phyloP scores from a whole-genome alignment of 768 basidiomycete genomes.

The Tylopilus subfusipes region DNA sequence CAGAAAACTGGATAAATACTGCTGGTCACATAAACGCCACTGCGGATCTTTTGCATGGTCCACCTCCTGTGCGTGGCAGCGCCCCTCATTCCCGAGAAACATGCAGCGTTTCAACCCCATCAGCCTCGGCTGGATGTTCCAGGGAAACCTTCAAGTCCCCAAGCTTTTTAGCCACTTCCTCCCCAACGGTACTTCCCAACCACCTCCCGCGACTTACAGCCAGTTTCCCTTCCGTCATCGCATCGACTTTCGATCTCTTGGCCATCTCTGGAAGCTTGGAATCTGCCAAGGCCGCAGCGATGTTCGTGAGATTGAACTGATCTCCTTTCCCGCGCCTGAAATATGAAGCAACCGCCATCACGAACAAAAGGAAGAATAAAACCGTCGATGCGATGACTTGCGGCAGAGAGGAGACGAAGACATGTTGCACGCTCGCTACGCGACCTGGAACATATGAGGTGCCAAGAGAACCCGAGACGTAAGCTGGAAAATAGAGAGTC shows the following conservation, averaged over 20 bases:
- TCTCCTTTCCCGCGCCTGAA: conserved; percentile 10
- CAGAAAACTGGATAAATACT: no score
- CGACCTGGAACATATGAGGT: conserved; percentile 14
- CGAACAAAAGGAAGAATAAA: not conserved
- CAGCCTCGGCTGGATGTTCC: not conserved
- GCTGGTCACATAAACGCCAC: no score
- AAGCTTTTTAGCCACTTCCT: conserved; percentile 2
- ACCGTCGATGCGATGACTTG: conserved; percentile 10
- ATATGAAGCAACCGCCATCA: conserved; percentile 1
- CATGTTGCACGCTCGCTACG: conserved; percentile 6
- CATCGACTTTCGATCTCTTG: conserved; percentile 2
- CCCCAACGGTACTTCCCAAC: conserved; percentile 1
- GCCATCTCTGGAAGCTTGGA: conserved; percentile 4
- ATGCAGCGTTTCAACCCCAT: conserved; percentile 4
- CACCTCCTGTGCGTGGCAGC: no score
- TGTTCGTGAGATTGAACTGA: conserved; percentile 13
- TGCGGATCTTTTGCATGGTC: no score
- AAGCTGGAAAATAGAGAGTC: not conserved
- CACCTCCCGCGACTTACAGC: not conserved
- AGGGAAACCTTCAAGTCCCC: conserved; percentile 8
- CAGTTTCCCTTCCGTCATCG: not conserved
- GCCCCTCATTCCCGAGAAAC: not conserved
- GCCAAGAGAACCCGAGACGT: conserved; percentile 12
- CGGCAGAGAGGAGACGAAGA: conserved; percentile 15
- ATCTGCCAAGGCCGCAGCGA: conserved; percentile 10